Conservation (phyloP, 2,329 filamentous ascomycete species). For the Fusarium robinianum region DNA sequence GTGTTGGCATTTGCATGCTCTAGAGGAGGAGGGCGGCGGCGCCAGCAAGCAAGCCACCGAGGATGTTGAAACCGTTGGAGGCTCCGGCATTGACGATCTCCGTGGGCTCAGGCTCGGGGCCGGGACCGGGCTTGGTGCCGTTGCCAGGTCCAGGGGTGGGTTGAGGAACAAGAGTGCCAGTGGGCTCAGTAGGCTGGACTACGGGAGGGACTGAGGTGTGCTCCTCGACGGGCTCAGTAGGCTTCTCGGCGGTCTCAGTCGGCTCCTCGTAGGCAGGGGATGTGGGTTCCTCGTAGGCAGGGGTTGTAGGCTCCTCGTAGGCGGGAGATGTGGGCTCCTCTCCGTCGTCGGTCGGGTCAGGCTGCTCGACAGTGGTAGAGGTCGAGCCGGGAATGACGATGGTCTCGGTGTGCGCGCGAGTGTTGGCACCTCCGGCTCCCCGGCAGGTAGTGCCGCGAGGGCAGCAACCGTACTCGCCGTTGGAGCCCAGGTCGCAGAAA, state of each 20-base stretch:
- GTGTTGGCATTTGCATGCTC: neutral
- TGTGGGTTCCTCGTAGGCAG: no score
- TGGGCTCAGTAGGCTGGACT: neutral
- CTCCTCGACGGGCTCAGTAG: neutral
- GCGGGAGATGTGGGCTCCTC: no score
- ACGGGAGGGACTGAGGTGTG: constrained; percentile 7
- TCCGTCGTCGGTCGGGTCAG: constrained; percentile 6
- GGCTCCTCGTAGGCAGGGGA: no score
- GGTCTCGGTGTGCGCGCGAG: constrained; percentile 16
- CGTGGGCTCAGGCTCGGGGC: no score
- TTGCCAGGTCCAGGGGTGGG: constrained; percentile 8
- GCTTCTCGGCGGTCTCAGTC: neutral
- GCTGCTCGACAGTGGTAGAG: constrained; percentile 13
- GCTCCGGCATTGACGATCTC: constrained; percentile 26
- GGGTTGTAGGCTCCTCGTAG: no score
- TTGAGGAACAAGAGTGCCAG: constrained; percentile 7
- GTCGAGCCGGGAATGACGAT: constrained; percentile 14
- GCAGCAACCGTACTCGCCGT: constrained; percentile 39
- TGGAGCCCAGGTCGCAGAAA: constrained; percentile 34
- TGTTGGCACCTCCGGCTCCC: constrained; percentile 34
- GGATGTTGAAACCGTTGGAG: constrained; percentile 19
- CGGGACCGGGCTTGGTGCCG: constrained; percentile 2
- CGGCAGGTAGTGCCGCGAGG: constrained; percentile 34
- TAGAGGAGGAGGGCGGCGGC: constrained; percentile 27
- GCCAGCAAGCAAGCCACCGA: constrained; percentile 31